Evolutionary conservation across 2,329 filamentous ascomycete species (phyloP).

Genomic region (Penicillium corylophilum): DNA sequence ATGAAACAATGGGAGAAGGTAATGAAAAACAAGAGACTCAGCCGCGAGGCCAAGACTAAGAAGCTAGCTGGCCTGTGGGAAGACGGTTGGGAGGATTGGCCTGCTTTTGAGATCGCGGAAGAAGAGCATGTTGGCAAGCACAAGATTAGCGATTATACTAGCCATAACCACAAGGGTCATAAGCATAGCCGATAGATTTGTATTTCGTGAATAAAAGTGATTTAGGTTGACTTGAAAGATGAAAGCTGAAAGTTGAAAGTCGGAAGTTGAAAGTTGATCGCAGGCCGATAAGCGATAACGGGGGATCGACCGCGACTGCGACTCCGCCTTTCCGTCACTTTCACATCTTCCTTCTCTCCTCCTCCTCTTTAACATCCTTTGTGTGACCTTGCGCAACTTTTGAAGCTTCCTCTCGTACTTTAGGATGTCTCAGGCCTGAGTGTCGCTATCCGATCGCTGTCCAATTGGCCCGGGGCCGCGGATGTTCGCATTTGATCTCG

Average conservation of each 20-base stretch:
- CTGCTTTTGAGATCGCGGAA: constrained; percentile 45
- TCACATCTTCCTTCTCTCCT: background rate
- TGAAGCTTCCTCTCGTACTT: background rate
- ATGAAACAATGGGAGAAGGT: constrained; percentile 55
- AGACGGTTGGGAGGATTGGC: constrained; percentile 60
- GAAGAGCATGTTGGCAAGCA: constrained; percentile 32
- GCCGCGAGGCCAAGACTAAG: constrained; percentile 45
- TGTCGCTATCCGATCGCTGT: constrained; percentile 14
- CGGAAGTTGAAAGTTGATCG: background rate
- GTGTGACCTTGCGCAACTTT: background rate
- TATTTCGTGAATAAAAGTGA: background rate
- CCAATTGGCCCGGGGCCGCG: constrained; percentile 10
- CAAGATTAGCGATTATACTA: constrained; percentile 31
- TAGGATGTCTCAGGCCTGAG: constrained; percentile 8
- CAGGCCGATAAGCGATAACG: background rate
- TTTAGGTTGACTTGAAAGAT: no score
- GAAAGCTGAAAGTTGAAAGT: no score
- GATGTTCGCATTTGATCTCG: constrained; percentile 12
- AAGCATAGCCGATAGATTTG: constrained; percentile 9
- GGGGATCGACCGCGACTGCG: background rate
- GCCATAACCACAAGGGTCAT: constrained; percentile 18
- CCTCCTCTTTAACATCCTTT: background rate
- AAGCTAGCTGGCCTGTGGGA: constrained; percentile 55
- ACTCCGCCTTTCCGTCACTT: background rate
- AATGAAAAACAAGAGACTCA: constrained; percentile 47